Evolutionary conservation across 2,329 filamentous ascomycete species (phyloP), one percentile per base, ranked within the genome.

Genomic region (Phialophora macrospora): DNA sequence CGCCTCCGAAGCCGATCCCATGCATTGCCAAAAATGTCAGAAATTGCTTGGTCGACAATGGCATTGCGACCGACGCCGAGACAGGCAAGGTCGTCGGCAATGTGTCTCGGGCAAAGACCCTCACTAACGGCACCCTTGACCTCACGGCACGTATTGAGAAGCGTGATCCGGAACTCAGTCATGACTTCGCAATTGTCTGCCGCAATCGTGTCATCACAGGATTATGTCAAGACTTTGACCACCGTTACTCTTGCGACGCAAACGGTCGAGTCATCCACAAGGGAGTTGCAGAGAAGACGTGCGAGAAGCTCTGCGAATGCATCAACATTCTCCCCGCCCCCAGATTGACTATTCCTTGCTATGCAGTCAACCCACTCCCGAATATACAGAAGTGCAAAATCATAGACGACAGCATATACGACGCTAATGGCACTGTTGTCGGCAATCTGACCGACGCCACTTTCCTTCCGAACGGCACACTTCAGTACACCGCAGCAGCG

Each of bases 361-460:
- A 41, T 17, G 4, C 3, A 7, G 34, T 6, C 34, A 17, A 12
- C 9, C 9, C 12, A 41, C 34, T 14, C 34, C 12, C 12, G 34
- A 41, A 41, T 3, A 22, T 49, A 20, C 46, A 9, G 46, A 4
- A 49, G 1, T 63, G 61, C 44, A n/a, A 26, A 9, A 17, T 52
- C 28, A 38, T 28, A 24, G 61, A 34, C 5, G 48, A 57, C 41
- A 24, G 38, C 20, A 54, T 52, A 46, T 52, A 51, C 24, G 22
- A 22, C 24, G 46, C 20, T 3, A 63, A 57, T 32, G 61, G 61
- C 22, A 58, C 54, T 30, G 3, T 57, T 9, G 34, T 64, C 6
- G 57, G 62, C 24, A 28, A 56, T 14, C 24, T 64, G 22, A 20
- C 20, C 26, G 62, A 64, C 26, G 62, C 62, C 41, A 32, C 59